Evolutionary conservation across 129 eudicot genomes (phyloP), one percentile per base, ranked within the genome.

Genomic region (Tagetes patula): DNA sequence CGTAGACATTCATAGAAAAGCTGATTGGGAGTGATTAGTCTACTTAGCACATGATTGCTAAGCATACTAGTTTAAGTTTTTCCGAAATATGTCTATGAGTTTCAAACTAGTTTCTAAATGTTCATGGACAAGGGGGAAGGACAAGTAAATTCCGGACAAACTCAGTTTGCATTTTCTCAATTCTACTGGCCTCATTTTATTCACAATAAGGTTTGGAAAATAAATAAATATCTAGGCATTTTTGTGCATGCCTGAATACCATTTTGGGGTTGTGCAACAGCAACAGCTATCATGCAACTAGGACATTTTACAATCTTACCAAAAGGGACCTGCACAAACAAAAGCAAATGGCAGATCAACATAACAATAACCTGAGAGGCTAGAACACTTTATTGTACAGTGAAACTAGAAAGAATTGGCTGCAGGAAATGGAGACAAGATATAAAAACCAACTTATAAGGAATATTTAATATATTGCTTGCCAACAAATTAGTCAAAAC

Each of bases 241-340:
- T 33, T 46, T 75, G 79, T 76, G 85, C 92, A 77, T 87, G 81
- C 99, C 95, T 95, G 99, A 82, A 88, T 85, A 83, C 99, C 99
- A 84, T 90, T 87, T 76, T 90, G 99, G 31, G 99, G 97, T 75
- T 95, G 99, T 75, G 99, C 94, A 74, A 90, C 99, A 71, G 96
- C 85, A 78, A 83, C 84, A 61, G 97, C 97, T 75, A 88, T 80
- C 88, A 71, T 75, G 82, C 97, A 95, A 80, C 75, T 85, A 42
- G 99, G 99, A 72, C 99, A 90, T 67, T 87, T 82, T 45, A 95
- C 89, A 67, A 90, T 84, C 85, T 88, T 95, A 71, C 99, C 99
- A 68, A 95, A 95, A 74, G 97, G 96, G n/a, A 95, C 99, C 99
- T 92, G 88, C 85, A 84, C 58, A 45, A 65, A 74, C 34, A 72